phyloP scores from a whole-genome alignment of 768 basidiomycete species.

The Mycena maculata region DNA sequence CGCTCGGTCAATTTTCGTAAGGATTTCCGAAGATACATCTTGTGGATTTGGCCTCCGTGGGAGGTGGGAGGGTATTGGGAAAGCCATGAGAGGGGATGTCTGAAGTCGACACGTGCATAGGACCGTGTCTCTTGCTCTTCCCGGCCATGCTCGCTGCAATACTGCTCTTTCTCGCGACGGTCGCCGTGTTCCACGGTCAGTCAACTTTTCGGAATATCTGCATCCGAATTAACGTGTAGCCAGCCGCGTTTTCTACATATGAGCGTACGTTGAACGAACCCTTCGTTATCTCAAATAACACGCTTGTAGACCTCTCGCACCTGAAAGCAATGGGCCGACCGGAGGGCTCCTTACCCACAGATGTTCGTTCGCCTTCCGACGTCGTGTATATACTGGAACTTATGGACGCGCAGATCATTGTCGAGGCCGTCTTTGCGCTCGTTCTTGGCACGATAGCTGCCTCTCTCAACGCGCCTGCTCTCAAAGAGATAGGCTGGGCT shows the following conservation, averaged over 20 bases:
- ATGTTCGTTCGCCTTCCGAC: slow-evolving; percentile 54
- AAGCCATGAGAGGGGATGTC: slow-evolving; percentile 61
- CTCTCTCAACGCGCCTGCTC: slow-evolving; percentile 70
- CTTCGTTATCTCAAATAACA: slow-evolving; percentile 10
- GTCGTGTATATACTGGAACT: not conserved
- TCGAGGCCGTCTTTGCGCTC: slow-evolving; percentile 74
- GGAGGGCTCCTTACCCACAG: slow-evolving; percentile 71
- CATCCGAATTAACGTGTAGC: slow-evolving; percentile 19
- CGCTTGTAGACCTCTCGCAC: slow-evolving; percentile 73
- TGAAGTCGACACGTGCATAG: slow-evolving; percentile 23
- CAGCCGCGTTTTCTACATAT: slow-evolving; percentile 85
- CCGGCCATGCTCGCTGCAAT: slow-evolving; percentile 58
- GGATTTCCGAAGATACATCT: slow-evolving; percentile 78
- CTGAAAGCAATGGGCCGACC: slow-evolving; percentile 81
- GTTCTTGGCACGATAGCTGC: slow-evolving; percentile 80
- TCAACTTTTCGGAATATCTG: slow-evolving; percentile 11
- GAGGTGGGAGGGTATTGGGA: slow-evolving; percentile 77
- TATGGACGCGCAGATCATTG: slow-evolving; percentile 61
- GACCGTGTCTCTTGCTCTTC: not conserved
- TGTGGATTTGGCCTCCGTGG: slow-evolving; percentile 70
- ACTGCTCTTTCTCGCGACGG: slow-evolving; percentile 57
- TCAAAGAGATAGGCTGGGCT: slow-evolving; percentile 90
- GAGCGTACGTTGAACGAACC: slow-evolving; percentile 63
- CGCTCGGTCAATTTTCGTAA: slow-evolving; percentile 76
- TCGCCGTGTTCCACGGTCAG: slow-evolving; percentile 67